These are phyloP conservation scores for Aspergillus mulundensis DNA, from an alignment of 495 filamentous ascomycete species.

Conservation along the genomic window DNA sequence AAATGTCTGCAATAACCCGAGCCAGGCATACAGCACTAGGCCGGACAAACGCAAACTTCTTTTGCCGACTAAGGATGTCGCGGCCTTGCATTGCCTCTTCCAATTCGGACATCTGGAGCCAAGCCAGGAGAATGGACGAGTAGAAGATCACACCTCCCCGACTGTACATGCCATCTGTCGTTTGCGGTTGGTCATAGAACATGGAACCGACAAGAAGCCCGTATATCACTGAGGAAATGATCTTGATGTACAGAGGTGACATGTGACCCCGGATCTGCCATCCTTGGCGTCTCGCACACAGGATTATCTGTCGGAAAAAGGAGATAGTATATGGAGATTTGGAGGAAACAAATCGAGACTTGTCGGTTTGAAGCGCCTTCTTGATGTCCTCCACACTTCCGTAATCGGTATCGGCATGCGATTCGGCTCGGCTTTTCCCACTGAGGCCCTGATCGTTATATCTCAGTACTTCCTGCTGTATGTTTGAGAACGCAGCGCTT, in stretches of 20 bases:
- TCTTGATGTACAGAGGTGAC: slow-evolving; percentile 31
- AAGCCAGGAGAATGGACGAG: slow-evolving; percentile 70
- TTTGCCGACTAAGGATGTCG: slow-evolving; percentile 73
- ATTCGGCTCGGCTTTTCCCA: slow-evolving; percentile 28
- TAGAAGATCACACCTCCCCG: slow-evolving; percentile 61
- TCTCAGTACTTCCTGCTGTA: slow-evolving; percentile 45
- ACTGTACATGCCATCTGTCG: slow-evolving; percentile 42
- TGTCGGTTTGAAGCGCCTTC: slow-evolving; percentile 37
- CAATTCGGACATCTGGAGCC: slow-evolving; percentile 71
- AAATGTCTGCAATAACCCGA: slow-evolving; percentile 64
- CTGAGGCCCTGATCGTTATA: slow-evolving; percentile 40
- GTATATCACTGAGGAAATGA: slow-evolving; percentile 32
- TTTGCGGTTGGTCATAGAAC: slow-evolving; percentile 40
- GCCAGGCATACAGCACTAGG: slow-evolving; percentile 73
- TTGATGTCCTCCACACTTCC: slow-evolving; percentile 41
- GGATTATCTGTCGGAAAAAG: slow-evolving; percentile 57
- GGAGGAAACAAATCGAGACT: slow-evolving; percentile 36
- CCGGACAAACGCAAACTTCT: slow-evolving; percentile 71
- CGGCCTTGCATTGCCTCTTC: slow-evolving; percentile 65
- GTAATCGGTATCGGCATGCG: slow-evolving; percentile 37
- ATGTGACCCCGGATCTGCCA: slow-evolving; percentile 41
- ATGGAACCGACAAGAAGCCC: slow-evolving; percentile 33
- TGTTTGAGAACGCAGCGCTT: slow-evolving; percentile 1
- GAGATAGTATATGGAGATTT: slow-evolving; percentile 56
- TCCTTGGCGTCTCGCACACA: slow-evolving; percentile 60